phyloP scores from a whole-genome alignment of 495 filamentous ascomycete genomes.

The Xylaria cubensis region DNA sequence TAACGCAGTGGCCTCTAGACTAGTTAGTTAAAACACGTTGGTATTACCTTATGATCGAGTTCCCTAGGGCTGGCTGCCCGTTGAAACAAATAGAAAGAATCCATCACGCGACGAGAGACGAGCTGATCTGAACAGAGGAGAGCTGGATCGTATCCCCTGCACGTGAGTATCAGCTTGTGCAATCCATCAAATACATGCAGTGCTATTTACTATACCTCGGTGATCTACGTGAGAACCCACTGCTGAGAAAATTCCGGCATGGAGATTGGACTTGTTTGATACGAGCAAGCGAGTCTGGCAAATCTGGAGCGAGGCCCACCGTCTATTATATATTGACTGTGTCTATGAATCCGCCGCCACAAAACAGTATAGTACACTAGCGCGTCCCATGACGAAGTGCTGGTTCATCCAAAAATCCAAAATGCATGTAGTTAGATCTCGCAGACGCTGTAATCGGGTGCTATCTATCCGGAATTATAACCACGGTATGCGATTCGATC shows the following conservation, averaged over 20 bases:
- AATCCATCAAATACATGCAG: constrained; percentile 7
- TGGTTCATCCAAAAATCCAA: constrained; percentile 24
- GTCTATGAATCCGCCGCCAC: constrained; percentile 13
- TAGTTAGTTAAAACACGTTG: not conserved
- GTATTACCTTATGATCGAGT: not conserved
- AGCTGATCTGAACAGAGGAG: constrained; percentile 18
- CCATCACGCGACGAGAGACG: constrained; percentile 19
- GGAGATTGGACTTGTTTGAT: constrained; percentile 10
- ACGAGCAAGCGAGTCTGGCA: not conserved
- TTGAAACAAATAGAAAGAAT: not conserved
- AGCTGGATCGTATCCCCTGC: constrained; percentile 26
- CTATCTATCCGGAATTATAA: not conserved
- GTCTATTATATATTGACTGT: not conserved
- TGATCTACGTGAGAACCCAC: constrained; percentile 21
- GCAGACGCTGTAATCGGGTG: constrained; percentile 15
- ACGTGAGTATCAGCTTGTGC: not conserved
- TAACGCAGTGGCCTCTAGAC: not conserved
- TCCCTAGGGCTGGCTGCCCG: constrained; percentile 17
- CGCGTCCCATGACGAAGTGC: not conserved
- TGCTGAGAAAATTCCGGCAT: constrained; percentile 17
- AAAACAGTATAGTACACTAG: not conserved
- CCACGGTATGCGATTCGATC: not conserved
- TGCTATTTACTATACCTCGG: not conserved
- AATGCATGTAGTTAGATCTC: constrained; percentile 24
- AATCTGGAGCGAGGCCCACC: not conserved